These are phyloP conservation scores for Ascoidea rubescens DNA, from an alignment of 805 yeast species.

Conservation along the genomic window DNA sequence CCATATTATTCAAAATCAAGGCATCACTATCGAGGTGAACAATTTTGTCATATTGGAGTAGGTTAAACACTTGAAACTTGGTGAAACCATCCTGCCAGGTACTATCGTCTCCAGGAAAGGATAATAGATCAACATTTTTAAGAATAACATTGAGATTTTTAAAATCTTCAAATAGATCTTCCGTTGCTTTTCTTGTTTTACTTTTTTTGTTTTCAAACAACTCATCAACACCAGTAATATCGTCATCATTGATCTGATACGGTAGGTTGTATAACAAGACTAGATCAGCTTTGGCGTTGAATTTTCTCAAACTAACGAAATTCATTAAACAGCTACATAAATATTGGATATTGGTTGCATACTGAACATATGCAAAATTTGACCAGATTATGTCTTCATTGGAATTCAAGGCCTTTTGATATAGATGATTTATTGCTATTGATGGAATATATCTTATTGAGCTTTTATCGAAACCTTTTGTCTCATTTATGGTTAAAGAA, in stretches of 20 bases:
- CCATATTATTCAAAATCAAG: slow-evolving; percentile 25
- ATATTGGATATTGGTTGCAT: slow-evolving; percentile 39
- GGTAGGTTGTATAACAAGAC: slow-evolving; percentile 21
- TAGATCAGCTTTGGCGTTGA: slow-evolving; percentile 29
- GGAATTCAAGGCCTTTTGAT: background rate
- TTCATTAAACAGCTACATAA: slow-evolving; percentile 39
- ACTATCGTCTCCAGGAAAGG: slow-evolving; percentile 16
- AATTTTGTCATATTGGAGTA: slow-evolving; percentile 34
- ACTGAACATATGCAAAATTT: slow-evolving; percentile 41
- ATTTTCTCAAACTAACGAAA: slow-evolving; percentile 23
- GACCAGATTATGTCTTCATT: slow-evolving; percentile 23
- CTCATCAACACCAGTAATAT: no score
- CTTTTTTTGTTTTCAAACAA: background rate
- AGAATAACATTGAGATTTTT: slow-evolving; percentile 13
- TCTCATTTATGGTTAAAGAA: no score
- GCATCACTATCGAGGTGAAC: slow-evolving; percentile 50
- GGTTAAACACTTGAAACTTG: slow-evolving; percentile 37
- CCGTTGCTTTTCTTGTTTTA: slow-evolving; percentile 11
- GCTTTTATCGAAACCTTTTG: no score
- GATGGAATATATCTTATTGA: background rate
- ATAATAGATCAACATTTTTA: slow-evolving; percentile 13
- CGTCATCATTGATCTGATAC: slow-evolving; percentile 15
- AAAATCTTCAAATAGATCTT: slow-evolving; percentile 10
- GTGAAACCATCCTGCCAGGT: slow-evolving; percentile 41
- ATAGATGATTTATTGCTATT: background rate